Evolutionary conservation across 1,284 basidiomycete species (phyloP), one percentile per base, ranked within the genome.

Genomic region (Earliella scabrosa): DNA sequence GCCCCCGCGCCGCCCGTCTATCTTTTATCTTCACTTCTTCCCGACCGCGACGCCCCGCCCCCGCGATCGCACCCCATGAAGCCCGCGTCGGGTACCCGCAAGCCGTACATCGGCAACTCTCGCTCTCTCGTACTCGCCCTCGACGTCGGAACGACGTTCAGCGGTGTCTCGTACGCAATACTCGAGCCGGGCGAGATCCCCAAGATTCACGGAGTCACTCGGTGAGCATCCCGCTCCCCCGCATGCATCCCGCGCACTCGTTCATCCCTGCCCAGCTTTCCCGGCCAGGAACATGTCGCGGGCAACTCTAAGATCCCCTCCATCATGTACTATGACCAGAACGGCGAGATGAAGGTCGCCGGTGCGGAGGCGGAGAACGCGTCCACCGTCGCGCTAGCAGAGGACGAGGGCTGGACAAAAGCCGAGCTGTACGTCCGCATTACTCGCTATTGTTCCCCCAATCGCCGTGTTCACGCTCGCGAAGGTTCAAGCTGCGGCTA

Each of bases 281-380:
- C 88, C 8, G 88, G 88, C 20, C 89, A 92, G 71, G 88, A 91
- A 72, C 86, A 91, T 77, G 86, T 88, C 49, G 88, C 85, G n/a
- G 89, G 90, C 45, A 90, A 90, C 69, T 85, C 86, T 54, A 92
- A 92, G 75, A 90, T 92, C 65, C 88, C 90, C 41, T 85, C 89
- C 23, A 71, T 88, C 24, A 79, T 90, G 70, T 90, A 84, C 69
- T 91, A 91, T 63, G 86, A 90, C 66, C 74, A 71, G 58, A 65
- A 76, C 44, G 88, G 88, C 11, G 75, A 72, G 56, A 78, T 90
- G 75, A 82, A 81, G 72, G 86, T 82, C 43, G 87, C 86, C 18
- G 90, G 89, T 16, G 88, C 89, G 53, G 88, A 91, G 68, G 85
- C 88, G 48, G 88, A 90, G 40, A 80, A 73, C 39, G 77, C 78